Conservation (phyloP, 2,329 filamentous ascomycete genomes). For the Colletotrichum chlorophyti region DNA sequence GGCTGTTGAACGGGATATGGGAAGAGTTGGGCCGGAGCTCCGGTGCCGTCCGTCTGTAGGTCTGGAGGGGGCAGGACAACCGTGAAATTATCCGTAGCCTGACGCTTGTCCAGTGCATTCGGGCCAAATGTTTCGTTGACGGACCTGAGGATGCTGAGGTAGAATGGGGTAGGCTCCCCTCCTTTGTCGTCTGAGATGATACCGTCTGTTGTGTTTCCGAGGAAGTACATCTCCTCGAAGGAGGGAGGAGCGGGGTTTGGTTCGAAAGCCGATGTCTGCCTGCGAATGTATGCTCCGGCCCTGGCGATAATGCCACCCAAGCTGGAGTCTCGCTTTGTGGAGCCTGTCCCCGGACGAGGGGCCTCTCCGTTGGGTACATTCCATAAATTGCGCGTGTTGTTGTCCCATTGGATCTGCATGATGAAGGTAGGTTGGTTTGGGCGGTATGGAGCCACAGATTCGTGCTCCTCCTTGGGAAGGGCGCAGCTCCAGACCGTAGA, state of each 20-base stretch:
- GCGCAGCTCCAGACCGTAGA: constrained; percentile 86
- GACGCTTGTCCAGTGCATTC: constrained; percentile 36
- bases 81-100: constrained; percentile 25
- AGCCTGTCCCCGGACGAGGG: constrained; percentile 33
- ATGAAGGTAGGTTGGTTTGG: constrained; percentile 79
- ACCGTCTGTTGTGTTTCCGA: constrained; percentile 85
- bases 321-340: constrained; percentile 4
- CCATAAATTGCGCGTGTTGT: constrained; percentile 60
- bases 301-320: constrained; percentile 17
- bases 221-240: constrained; percentile 77
- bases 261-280: constrained; percentile 44
- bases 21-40: constrained; percentile 74
- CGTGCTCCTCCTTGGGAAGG: constrained; percentile 79
- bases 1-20: constrained; percentile 78
- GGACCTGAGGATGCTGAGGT: constrained; percentile 73
- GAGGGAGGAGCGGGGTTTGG: constrained; percentile 64
- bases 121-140: constrained; percentile 41
- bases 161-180: constrained; percentile 89
- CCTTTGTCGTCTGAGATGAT: constrained; percentile 72
- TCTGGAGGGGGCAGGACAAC: constrained; percentile 66
- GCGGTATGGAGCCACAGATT: constrained; percentile 66
- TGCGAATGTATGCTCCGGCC: constrained; percentile 25
- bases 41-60: constrained; percentile 72
- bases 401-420: constrained; percentile 78
- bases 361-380: constrained; percentile 49